A percentile compares a stretch with the other conserved stretches of the same genome.
Evolutionary conservation across 208 protist species (phyloP).

Genomic region (Acanthamoeba triangularis): DNA sequence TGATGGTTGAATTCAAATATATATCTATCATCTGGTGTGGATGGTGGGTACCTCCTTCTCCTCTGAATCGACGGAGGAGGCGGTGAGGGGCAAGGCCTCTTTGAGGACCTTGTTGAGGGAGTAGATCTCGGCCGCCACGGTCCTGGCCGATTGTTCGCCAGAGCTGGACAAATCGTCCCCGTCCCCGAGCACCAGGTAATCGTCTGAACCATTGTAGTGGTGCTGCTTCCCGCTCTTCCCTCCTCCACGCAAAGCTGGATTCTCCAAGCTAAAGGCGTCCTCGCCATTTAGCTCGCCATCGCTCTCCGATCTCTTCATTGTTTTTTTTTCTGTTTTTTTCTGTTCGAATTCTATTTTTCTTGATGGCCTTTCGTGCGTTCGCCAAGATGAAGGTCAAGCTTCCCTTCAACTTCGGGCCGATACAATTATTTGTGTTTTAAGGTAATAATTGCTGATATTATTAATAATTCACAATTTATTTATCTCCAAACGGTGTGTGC

Average conservation of each 20-base stretch:
- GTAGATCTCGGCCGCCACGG: slow-evolving; percentile 7
- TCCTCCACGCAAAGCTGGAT: background rate
- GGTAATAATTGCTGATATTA: too few relatives aligned
- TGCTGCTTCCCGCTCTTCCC: background rate
- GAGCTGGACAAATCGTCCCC: background rate
- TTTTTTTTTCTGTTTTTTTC: background rate
- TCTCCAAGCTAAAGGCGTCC: background rate
- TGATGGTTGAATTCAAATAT: background rate
- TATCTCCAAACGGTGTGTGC: too few relatives aligned
- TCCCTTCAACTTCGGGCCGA: too few relatives aligned
- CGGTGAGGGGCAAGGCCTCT: background rate
- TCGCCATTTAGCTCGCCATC: background rate
- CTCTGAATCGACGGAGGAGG: background rate
- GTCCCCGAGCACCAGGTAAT: background rate
- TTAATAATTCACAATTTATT: too few relatives aligned
- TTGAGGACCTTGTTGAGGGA: slow-evolving; percentile 5
- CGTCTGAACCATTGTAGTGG: background rate
- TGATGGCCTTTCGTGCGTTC: too few relatives aligned
- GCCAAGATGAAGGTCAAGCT: too few relatives aligned
- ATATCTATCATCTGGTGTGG: too few relatives aligned
- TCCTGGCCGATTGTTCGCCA: background rate
- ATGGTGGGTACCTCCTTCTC: background rate
- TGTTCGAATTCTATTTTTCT: background rate
- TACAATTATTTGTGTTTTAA: too few relatives aligned
- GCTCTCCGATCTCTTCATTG: background rate